Evolutionary conservation across 169 alveolate species (phyloP).

Genomic region (Eimeria maxima): DNA sequence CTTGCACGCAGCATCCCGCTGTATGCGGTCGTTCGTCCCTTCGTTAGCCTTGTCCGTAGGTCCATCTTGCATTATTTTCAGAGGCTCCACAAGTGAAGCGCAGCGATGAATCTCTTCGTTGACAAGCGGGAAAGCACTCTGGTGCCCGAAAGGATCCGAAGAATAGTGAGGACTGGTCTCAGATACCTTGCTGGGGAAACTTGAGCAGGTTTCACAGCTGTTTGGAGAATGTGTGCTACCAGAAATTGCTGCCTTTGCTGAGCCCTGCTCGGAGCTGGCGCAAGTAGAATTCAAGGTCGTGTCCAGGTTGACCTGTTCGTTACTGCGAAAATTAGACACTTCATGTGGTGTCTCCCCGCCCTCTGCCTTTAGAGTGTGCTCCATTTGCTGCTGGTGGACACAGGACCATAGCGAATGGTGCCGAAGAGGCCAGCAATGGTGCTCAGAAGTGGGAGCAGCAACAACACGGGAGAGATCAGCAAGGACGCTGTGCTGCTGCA

Average conservation of each 20-base stretch:
- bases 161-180: not conserved
- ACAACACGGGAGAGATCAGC: slow-evolving; percentile 67
- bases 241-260: not conserved
- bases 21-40: not conserved
- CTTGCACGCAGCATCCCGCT: slow-evolving; percentile 10
- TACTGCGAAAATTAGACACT: not conserved
- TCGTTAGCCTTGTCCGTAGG: not conserved
- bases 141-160: not conserved
- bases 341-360: slow-evolving; percentile 18
- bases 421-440: not conserved
- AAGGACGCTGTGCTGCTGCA: slow-evolving; percentile 70
- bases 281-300: not conserved
- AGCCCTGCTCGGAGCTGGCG: slow-evolving; percentile 29
- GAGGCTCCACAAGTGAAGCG: slow-evolving; percentile 20
- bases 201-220: slow-evolving; percentile 31
- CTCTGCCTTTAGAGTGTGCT: not conserved
- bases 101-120: not conserved
- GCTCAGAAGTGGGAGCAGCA: slow-evolving; percentile 13
- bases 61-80: not conserved
- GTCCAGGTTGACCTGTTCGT: not conserved
- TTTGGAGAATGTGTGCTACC: not conserved
- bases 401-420: slow-evolving; percentile 52
- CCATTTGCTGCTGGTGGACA: not conserved
- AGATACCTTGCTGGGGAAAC: slow-evolving; percentile 19
- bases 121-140: not conserved